Evolutionary conservation across 2,329 filamentous ascomycete species (phyloP), one percentile per base, ranked within the genome.

Genomic region (Pseudogymnoascus sp.): DNA sequence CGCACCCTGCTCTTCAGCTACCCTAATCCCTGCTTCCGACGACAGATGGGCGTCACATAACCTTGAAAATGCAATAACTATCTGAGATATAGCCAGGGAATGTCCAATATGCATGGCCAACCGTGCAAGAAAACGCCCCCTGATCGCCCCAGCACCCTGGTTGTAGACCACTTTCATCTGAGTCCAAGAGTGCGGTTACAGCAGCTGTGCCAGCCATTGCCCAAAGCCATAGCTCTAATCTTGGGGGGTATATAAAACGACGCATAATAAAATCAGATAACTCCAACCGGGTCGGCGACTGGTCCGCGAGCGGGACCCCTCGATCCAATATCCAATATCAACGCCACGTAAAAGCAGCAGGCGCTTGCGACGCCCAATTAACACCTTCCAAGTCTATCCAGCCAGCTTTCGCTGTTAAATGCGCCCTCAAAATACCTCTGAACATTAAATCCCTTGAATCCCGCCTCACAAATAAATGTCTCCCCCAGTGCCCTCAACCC

Each of bases 401-500:
- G 10, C 28, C 50, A 33, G 28, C 50, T 56, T 56, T 56, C 50
- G 50, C 50, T 33, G 28, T 56, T 11, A 56, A 33, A 56, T 56
- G 28, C 50, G 50, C 50, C 50, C 4, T 56, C 50, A 28, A 42
- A 33, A 56, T 31, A 31, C 33, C 16, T 16, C 50, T 14, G 28
- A 56, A 56, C 25, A 56, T 33, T 56, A 56, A 56, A 11, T 25
- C 59, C 59, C 35, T 33, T 56, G 35, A 56, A 11, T 25, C 59
- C 35, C 35, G 25, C 35, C 16, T 65, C 60, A 80, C 73, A 99
- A 81, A 81, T 91, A 94, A 68, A 99, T 96, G 78, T 99, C 94
- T 7, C 93, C 92, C n/a, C 90, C 87, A 75, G 91, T 84, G 11
- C 91, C 92, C 42, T 79, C 80, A 40, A 92, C 91, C 93, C 94